Conservation (phyloP, 2,329 filamentous ascomycete genomes). For the Paraconiothyrium brasiliense region DNA sequence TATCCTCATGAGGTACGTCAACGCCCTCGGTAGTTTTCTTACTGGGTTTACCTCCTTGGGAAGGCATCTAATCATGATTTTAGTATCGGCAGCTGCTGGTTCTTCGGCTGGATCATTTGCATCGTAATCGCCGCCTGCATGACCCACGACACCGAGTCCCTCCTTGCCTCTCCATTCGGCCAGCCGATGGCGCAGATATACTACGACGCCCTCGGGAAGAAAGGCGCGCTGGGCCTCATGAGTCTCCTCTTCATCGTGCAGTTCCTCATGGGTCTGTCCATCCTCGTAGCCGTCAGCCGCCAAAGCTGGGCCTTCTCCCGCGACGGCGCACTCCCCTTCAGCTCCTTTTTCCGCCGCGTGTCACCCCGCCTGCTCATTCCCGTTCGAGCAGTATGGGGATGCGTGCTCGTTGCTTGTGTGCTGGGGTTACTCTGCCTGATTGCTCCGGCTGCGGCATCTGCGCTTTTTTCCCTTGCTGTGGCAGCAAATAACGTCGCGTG, state of each 20-base stretch:
- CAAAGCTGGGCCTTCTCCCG: slow-evolving; percentile 72
- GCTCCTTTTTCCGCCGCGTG: slow-evolving; percentile 65
- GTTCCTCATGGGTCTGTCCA: slow-evolving; percentile 69
- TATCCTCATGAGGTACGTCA: slow-evolving; percentile 58
- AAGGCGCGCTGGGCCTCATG: slow-evolving; percentile 68
- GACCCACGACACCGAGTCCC: slow-evolving; percentile 59
- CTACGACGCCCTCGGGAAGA: slow-evolving; percentile 68
- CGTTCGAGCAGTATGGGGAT: slow-evolving; percentile 65
- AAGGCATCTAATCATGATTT: background rate
- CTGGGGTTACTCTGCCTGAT: slow-evolving; percentile 68
- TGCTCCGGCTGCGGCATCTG: slow-evolving; percentile 65
- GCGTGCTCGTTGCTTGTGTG: slow-evolving; percentile 60
- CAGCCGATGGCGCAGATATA: slow-evolving; percentile 71
- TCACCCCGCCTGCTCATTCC: slow-evolving; percentile 66
- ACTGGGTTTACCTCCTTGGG: too few species aligned
- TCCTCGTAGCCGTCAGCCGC: slow-evolving; percentile 66
- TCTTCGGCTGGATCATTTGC: slow-evolving; percentile 66
- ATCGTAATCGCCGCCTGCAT: slow-evolving; percentile 68
- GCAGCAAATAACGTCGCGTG: slow-evolving; percentile 70
- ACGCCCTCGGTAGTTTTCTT: background rate
- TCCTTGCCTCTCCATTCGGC: slow-evolving; percentile 62
- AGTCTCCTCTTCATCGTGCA: slow-evolving; percentile 68
- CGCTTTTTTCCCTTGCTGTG: slow-evolving; percentile 68
- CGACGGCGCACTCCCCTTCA: slow-evolving; percentile 70
- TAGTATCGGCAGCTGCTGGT: slow-evolving; percentile 55